Evolutionary conservation across 1,284 basidiomycete species (phyloP), one percentile per base, ranked within the genome.

Genomic region (Retiboletus fuscus): DNA sequence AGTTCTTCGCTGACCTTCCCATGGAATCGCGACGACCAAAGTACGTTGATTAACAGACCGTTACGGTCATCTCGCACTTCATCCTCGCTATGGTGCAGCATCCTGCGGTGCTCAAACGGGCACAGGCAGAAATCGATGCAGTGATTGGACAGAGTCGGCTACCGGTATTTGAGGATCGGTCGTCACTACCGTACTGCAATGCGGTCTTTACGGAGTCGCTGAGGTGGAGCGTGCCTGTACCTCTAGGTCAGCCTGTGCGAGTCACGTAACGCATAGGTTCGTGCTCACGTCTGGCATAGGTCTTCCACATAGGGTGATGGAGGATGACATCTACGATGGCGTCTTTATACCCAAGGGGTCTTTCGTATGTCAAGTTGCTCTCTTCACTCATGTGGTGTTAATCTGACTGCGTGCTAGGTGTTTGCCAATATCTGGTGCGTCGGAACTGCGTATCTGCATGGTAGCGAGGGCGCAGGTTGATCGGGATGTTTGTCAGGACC

Each of bases 31-130:
- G 61, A 68, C 70, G 43, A 62, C 26, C 51, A 26, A 20, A 49
- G 18, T 20, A 61, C 24, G 15, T 15, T 51, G 28, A 26, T 46
- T 47, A 16, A 69, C 72, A 89, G 88, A 89, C 84, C 2, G 80
- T 88, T 30, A 85, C 89, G 1, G 76, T 83, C 15, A 78, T 91
- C 57, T 82, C 83, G 13, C 87, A 89, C 62, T 90, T 92, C 75
- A 79, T 92, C n/a, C 83, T 92, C 64, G 88, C 88, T 11, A 89
- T 92, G 87, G 82, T 90, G 57, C 79, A 82, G 15, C 78, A 89
- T 73, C 90, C 91, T 1, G 84, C 84, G 7, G 84, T 83, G 2
- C 84, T 88, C 57, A 80, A 75, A 57, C 85, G 85, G 67, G 87
- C 89, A 4, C 90, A 91, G 75, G 81, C 83, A 26, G 91, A 92